phyloP scores from a whole-genome alignment of 164 flowering plant genomes.

The Saururus chinensis region DNA sequence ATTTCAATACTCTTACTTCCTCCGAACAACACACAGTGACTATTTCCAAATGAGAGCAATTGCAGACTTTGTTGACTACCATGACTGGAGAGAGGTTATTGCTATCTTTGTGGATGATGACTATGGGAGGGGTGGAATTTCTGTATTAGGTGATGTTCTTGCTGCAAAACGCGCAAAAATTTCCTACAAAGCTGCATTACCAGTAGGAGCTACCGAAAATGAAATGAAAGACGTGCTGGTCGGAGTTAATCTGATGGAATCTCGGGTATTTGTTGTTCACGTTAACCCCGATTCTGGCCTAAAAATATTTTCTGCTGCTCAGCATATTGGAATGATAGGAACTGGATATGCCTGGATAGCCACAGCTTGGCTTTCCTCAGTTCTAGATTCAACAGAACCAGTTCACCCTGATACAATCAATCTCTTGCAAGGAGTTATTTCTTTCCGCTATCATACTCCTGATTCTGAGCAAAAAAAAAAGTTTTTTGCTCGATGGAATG shows the following conservation, averaged over 20 bases:
- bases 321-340: slow-evolving; percentile 52
- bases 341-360: slow-evolving; percentile 85
- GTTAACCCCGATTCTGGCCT: slow-evolving; percentile 75
- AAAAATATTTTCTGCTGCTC: slow-evolving; percentile 46
- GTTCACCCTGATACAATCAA: slow-evolving; percentile 24
- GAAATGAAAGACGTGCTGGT: slow-evolving; percentile 39
- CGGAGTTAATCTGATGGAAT: slow-evolving; percentile 63
- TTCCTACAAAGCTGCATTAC: slow-evolving; percentile 61
- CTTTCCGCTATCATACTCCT: slow-evolving; percentile 68
- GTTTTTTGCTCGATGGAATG: slow-evolving; percentile 45
- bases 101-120: slow-evolving; percentile 86
- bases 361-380: slow-evolving; percentile 87
- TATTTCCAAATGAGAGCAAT: slow-evolving; percentile 73
- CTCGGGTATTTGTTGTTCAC: slow-evolving; percentile 77
- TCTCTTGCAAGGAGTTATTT: slow-evolving; percentile 71
- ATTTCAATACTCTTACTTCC: slow-evolving; percentile 62
- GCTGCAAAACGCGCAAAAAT: slow-evolving; percentile 64
- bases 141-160: slow-evolving; percentile 67
- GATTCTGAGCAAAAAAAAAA: slow-evolving; percentile 40
- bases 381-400: slow-evolving; percentile 46
- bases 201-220: slow-evolving; percentile 35
- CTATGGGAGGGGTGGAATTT: slow-evolving; percentile 69
- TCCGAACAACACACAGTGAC: slow-evolving; percentile 74
- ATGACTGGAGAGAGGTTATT: slow-evolving; percentile 75
- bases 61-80: slow-evolving; percentile 52